Percentiles rank a stretch among this genome's conserved stretches.
phyloP scores from a whole-genome alignment of 768 basidiomycete species.

The Russula abietina region DNA sequence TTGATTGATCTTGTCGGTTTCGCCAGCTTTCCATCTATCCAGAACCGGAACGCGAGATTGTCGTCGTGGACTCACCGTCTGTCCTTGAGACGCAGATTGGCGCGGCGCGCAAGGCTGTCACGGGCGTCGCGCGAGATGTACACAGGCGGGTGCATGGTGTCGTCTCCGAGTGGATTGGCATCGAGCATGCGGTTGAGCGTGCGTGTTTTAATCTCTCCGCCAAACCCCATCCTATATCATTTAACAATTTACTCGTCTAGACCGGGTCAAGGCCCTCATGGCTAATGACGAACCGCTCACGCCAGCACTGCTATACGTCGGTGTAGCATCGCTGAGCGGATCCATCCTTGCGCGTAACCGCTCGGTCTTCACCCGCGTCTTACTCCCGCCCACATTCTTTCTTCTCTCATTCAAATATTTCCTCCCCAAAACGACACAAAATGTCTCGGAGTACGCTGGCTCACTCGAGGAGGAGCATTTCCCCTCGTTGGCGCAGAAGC shows the following conservation, averaged over 20 bases:
- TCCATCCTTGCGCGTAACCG: constrained; percentile 84
- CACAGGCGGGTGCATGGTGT: constrained; percentile 62
- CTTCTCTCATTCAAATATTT: constrained; percentile 70
- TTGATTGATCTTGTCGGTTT: not conserved
- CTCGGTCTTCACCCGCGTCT: constrained; percentile 54
- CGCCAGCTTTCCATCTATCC: constrained; percentile 82
- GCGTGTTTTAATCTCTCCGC: constrained; percentile 30
- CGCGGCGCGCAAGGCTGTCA: constrained; percentile 52
- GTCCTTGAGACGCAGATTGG: constrained; percentile 75
- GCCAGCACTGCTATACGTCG: constrained; percentile 87
- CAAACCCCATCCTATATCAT: not conserved
- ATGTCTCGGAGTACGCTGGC: constrained; percentile 59
- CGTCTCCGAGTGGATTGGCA: constrained; percentile 76
- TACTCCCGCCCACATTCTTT: constrained; percentile 73
- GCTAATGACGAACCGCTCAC: constrained; percentile 77
- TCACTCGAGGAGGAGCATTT: constrained; percentile 65
- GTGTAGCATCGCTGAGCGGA: constrained; percentile 80
- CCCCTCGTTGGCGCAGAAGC: constrained; percentile 63
- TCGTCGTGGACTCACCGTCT: constrained; percentile 70
- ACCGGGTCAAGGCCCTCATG: constrained; percentile 74
- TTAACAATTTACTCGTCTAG: constrained; percentile 35
- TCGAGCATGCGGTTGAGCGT: constrained; percentile 86
- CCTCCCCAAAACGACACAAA: constrained; percentile 75
- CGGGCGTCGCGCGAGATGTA: constrained; percentile 50
- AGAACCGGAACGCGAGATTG: constrained; percentile 47